A percentile compares a stretch with the other conserved stretches of the same genome.
phyloP scores from a whole-genome alignment of 2,329 filamentous ascomycete genomes.

The Helicocarpus griseus region DNA sequence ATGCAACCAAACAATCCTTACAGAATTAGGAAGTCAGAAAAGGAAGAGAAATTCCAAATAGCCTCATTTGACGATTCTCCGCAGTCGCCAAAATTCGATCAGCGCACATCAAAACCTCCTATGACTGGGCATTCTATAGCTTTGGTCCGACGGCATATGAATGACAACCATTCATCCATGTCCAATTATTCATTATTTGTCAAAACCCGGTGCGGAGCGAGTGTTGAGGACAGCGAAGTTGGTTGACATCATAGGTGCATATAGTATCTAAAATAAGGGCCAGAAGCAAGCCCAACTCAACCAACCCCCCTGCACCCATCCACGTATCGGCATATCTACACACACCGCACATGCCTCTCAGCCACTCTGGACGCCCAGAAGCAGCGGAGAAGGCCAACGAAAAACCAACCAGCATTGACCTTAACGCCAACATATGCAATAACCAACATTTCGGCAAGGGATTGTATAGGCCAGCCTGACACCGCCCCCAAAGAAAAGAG shows the following conservation, averaged over 20 bases:
- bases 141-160: conserved; percentile 1
- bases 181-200: background rate
- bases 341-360: background rate
- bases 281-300: background rate
- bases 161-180: background rate
- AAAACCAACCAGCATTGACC: background rate
- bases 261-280: background rate
- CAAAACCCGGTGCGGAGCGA: conserved; percentile 1
- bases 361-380: background rate
- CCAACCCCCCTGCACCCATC: background rate
- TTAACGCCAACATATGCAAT: background rate
- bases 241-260: background rate
- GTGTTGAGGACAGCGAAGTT: background rate
- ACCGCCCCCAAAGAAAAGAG: background rate
- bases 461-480: background rate
- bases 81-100: no score
- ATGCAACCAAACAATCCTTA: no score
- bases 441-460: background rate
- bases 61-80: no score
- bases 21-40: no score
- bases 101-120: no score
- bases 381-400: background rate
- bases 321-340: background rate
- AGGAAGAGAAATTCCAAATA: no score
- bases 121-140: background rate